Conservation (phyloP, 352 stramenopile species). For the Pythium pyrilobum region DNA sequence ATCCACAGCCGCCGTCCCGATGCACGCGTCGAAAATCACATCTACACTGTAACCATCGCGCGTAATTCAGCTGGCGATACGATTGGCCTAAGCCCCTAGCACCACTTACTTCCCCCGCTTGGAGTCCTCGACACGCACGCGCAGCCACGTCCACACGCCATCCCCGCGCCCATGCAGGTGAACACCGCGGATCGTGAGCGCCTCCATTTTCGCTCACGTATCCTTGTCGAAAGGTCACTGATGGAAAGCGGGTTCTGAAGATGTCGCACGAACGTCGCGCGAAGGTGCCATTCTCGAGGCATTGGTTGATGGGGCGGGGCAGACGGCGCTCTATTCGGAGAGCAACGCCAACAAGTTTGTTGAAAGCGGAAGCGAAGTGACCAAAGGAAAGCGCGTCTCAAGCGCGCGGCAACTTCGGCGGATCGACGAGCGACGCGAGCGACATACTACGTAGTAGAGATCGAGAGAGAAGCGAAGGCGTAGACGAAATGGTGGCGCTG, state of each 20-base stretch:
- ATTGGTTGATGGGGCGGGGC: constrained; percentile 18
- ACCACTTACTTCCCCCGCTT: not conserved
- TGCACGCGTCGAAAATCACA: not conserved
- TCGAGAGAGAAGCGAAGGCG: not conserved
- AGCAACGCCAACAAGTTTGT: constrained; percentile 7
- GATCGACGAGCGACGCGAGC: not conserved
- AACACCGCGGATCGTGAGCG: not conserved
- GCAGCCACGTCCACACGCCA: constrained; percentile 1
- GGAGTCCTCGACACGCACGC: not conserved
- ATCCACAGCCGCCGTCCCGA: not conserved
- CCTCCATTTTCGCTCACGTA: not conserved
- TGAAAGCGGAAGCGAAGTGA: not conserved
- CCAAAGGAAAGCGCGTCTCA: not conserved
- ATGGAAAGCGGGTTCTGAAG: not conserved
- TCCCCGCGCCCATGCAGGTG: not conserved
- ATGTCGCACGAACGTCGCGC: constrained; percentile 21
- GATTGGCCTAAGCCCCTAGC: not conserved
- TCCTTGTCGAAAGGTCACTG: constrained; percentile 13
- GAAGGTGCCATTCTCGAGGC: constrained; percentile 15
- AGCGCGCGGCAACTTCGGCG: not conserved
- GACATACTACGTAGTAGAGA: not conserved
- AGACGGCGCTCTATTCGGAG: constrained; percentile 16
- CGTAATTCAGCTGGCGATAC: no score
- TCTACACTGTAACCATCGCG: not conserved
- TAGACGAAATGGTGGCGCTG: constrained; percentile 53